phyloP scores from a whole-genome alignment of 352 stramenopile genomes.

The Paralagenidium karlingii region DNA sequence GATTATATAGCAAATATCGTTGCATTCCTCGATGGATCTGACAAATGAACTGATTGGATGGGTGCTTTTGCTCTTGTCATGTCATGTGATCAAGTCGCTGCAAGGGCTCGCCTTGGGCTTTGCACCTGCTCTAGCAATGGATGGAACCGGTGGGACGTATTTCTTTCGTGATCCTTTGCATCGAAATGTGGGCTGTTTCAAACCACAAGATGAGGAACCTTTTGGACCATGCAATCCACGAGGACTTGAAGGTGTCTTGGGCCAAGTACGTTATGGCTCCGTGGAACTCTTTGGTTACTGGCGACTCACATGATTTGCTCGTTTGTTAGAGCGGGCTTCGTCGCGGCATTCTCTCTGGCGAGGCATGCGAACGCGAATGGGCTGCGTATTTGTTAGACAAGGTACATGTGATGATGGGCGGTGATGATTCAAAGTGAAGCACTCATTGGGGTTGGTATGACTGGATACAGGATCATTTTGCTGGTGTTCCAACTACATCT shows the following conservation, averaged over 20 bases:
- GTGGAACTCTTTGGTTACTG: background rate
- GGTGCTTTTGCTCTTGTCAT: background rate
- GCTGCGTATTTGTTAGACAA: constrained; percentile 95
- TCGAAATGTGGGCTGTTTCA: constrained; percentile 94
- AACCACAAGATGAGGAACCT: constrained; percentile 97
- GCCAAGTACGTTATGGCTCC: constrained; percentile 21
- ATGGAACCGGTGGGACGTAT: constrained; percentile 97
- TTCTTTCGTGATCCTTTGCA: constrained; percentile 93
- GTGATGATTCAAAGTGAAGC: constrained; percentile 24
- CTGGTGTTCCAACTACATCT: constrained; percentile 60
- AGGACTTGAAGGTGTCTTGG: constrained; percentile 76
- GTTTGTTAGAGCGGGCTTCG: constrained; percentile 58
- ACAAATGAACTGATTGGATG: too few relatives aligned
- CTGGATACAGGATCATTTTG: constrained; percentile 73
- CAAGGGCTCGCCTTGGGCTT: constrained; percentile 85
- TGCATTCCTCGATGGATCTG: background rate
- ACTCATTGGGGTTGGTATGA: too few relatives aligned
- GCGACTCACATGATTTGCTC: background rate
- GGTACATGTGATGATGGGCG: constrained; percentile 7
- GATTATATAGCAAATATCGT: background rate
- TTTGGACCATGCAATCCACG: constrained; percentile 97
- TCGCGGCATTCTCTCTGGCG: constrained; percentile 89
- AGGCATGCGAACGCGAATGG: constrained; percentile 94
- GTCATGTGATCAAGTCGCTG: constrained; percentile 31
- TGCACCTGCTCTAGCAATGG: constrained; percentile 87